These are phyloP conservation scores for Tephrocybe rancida DNA, from an alignment of 768 basidiomycete genomes.

Conservation along the genomic window DNA sequence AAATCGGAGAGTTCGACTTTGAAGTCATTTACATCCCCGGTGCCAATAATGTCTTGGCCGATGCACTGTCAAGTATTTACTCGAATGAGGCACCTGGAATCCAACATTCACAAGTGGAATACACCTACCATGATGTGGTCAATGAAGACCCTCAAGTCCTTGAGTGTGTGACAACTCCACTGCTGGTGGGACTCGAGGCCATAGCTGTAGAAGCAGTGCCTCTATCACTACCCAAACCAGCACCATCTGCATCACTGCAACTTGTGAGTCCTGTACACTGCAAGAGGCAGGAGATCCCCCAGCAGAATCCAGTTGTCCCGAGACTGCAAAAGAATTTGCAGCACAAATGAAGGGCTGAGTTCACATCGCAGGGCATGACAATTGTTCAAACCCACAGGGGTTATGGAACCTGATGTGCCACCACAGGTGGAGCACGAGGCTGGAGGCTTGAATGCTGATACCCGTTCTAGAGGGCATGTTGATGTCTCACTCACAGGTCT, in stretches of 20 bases:
- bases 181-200: conserved; percentile 18
- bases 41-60: conserved; percentile 22
- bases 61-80: conserved; percentile 32
- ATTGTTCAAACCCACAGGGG: not conserved
- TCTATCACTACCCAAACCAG: too few relatives aligned
- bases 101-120: conserved; percentile 14
- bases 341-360: not conserved
- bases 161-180: conserved; percentile 9
- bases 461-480: too few relatives aligned
- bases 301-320: not conserved
- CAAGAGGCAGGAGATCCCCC: not conserved
- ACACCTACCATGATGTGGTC: conserved; percentile 13
- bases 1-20: conserved; percentile 18
- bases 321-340: not conserved
- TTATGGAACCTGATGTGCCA: too few relatives aligned
- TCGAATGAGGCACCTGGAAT: conserved; percentile 14
- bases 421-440: too few relatives aligned
- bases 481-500: too few relatives aligned
- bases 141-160: not conserved
- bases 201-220: too few relatives aligned
- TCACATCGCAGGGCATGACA: too few relatives aligned
- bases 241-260: too few relatives aligned
- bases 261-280: not conserved
- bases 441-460: too few relatives aligned
- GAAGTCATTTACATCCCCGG: conserved; percentile 17